phyloP scores from a whole-genome alignment of 2,329 filamentous ascomycete species.

The Elsinoe australis region DNA sequence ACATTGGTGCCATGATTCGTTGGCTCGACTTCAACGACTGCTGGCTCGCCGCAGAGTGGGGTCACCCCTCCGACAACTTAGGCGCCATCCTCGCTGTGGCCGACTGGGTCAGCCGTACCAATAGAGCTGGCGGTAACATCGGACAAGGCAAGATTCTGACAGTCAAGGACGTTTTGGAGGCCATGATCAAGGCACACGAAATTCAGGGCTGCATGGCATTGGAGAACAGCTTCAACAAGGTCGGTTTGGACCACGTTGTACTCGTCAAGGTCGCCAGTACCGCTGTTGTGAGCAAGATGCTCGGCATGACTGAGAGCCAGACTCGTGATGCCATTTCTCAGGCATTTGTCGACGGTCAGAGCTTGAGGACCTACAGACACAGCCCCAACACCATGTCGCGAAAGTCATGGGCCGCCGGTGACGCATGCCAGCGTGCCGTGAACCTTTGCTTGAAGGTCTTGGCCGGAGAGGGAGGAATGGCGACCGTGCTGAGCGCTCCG shows the following conservation, averaged over 20 bases:
- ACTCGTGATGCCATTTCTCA: conserved; percentile 94
- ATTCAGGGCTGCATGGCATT: conserved; percentile 96
- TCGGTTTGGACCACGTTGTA: conserved; percentile 94
- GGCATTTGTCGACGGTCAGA: conserved; percentile 95
- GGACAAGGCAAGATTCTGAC: conserved; percentile 72
- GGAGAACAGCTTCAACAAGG: conserved; percentile 98
- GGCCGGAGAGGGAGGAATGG: conserved; percentile 83
- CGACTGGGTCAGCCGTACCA: conserved; percentile 95
- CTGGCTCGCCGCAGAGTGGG: conserved; percentile 98
- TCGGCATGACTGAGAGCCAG: conserved; percentile 80
- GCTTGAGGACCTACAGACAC: conserved; percentile 93
- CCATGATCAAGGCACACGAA: conserved; percentile 94
- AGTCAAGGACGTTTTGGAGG: conserved; percentile 84
- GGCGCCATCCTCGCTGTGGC: conserved; percentile 93
- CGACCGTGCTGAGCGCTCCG: conserved; percentile 85
- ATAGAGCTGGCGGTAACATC: conserved; percentile 70
- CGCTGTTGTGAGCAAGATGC: conserved; percentile 90
- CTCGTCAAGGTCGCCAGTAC: conserved; percentile 95
- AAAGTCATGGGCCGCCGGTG: conserved; percentile 98
- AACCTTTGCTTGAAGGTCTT: conserved; percentile 97
- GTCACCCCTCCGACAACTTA: conserved; percentile 95
- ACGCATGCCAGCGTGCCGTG: conserved; percentile 96
- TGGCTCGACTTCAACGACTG: conserved; percentile 99
- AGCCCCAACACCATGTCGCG: conserved; percentile 98
- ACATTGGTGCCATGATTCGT: conserved; percentile 97